These are phyloP conservation scores for Stachybotrys echinatus DNA, from an alignment of 2,329 filamentous ascomycete genomes.

Conservation along the genomic window DNA sequence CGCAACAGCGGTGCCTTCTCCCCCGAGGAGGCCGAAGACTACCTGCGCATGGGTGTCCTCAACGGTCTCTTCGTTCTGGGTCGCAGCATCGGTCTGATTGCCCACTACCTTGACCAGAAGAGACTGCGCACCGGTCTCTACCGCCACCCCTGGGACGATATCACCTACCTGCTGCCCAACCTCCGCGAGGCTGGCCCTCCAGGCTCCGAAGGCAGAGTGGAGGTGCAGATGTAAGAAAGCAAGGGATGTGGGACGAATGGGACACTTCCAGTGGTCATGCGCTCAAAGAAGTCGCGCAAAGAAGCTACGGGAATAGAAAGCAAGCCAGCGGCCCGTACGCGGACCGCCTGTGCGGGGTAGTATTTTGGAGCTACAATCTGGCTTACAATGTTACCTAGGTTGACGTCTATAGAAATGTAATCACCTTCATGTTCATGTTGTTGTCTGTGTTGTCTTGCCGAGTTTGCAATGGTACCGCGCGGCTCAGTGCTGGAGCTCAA, in stretches of 20 bases:
- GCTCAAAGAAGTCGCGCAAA: neutral
- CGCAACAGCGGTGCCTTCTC: slow-evolving; percentile 98
- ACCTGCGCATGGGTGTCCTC: slow-evolving; percentile 97
- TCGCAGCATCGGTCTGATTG: slow-evolving; percentile 96
- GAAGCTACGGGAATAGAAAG: neutral
- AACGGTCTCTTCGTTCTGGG: slow-evolving; percentile 99
- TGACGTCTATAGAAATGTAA: slow-evolving; percentile 25
- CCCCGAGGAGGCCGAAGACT: slow-evolving; percentile 94
- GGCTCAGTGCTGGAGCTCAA: neutral
- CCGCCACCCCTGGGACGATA: slow-evolving; percentile 98
- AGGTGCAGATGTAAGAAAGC: slow-evolving; percentile 68
- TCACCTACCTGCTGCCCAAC: slow-evolving; percentile 87
- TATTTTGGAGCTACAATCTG: slow-evolving; percentile 25
- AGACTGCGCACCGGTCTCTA: slow-evolving; percentile 96
- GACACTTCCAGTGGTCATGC: neutral
- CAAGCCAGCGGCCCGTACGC: slow-evolving; percentile 27
- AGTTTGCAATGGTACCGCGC: neutral
- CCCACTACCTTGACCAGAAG: slow-evolving; percentile 99
- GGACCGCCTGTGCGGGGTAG: slow-evolving; percentile 28
- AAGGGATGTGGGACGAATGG: neutral
- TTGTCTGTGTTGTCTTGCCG: neutral
- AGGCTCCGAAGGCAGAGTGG: slow-evolving; percentile 79
- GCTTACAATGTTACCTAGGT: slow-evolving; percentile 25
- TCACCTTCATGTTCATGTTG: neutral
- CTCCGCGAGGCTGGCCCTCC: slow-evolving; percentile 64